phyloP scores from a whole-genome alignment of 2,329 filamentous ascomycete species.

The Fusarium beomiforme region DNA sequence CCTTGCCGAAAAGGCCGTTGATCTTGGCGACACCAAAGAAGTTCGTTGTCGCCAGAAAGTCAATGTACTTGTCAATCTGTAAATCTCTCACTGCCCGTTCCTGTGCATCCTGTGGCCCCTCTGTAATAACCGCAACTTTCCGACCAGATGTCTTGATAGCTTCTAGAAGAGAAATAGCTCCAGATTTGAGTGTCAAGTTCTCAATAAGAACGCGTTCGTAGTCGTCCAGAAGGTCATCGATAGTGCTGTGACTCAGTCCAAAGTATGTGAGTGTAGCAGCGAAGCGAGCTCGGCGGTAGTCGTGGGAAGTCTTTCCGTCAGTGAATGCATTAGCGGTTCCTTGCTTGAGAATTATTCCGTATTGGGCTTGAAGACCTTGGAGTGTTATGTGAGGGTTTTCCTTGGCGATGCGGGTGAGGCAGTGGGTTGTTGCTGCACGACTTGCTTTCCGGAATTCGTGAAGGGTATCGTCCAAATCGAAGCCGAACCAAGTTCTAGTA shows the following conservation, averaged over 20 bases:
- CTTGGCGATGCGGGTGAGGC: constrained; percentile 45
- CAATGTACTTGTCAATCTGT: constrained; percentile 39
- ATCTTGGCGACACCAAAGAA: constrained; percentile 43
- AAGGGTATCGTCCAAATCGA: constrained; percentile 60
- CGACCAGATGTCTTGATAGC: constrained; percentile 48
- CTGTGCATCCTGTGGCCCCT: constrained; percentile 59
- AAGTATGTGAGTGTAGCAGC: constrained; percentile 45
- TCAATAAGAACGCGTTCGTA: constrained; percentile 47
- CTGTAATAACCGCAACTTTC: constrained; percentile 56
- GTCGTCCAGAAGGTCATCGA: constrained; percentile 35
- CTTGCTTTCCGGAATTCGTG: constrained; percentile 58
- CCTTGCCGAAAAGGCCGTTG: constrained; percentile 41
- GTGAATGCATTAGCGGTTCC: constrained; percentile 54
- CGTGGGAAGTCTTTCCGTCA: constrained; percentile 55
- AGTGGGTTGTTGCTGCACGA: constrained; percentile 44
- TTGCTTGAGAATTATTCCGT: constrained; percentile 47
- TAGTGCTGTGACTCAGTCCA: constrained; percentile 18
- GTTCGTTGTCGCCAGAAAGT: constrained; percentile 48
- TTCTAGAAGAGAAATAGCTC: constrained; percentile 48
- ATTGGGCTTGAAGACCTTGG: constrained; percentile 35
- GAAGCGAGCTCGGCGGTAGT: constrained; percentile 56
- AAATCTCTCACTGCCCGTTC: constrained; percentile 49
- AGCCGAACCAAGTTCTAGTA: constrained; percentile 52
- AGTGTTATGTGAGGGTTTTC: constrained; percentile 1
- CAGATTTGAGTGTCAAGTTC: constrained; percentile 49